Conservation (phyloP, 345 rosid genomes). For the Cardamine occulta region DNA sequence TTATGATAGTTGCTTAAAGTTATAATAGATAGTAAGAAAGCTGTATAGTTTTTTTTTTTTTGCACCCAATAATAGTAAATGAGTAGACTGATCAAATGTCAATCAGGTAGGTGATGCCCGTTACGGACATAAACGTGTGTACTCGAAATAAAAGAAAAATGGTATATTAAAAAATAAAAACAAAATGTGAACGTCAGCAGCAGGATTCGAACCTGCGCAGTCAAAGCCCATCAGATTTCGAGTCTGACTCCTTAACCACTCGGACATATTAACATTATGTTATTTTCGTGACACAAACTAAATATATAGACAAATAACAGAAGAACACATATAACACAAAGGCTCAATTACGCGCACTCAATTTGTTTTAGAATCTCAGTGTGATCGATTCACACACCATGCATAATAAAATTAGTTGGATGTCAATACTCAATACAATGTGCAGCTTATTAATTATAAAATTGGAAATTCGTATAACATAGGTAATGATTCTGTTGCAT, state of each 20-base stretch:
- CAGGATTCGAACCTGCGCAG: constrained; percentile 99
- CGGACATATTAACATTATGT: constrained; percentile 70
- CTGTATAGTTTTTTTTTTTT: too few relatives aligned
- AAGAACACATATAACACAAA: too few relatives aligned
- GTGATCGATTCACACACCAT: constrained; percentile 5
- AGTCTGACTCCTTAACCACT: constrained; percentile 99
- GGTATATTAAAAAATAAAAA: not conserved
- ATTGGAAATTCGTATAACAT: not conserved
- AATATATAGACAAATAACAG: too few relatives aligned
- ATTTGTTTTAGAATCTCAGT: not conserved
- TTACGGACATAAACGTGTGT: not conserved
- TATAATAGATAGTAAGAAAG: too few relatives aligned
- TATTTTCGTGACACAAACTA: too few relatives aligned
- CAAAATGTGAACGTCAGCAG: constrained; percentile 63
- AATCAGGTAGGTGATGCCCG: not conserved
- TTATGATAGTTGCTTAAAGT: not conserved
- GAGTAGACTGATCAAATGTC: not conserved
- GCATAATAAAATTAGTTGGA: not conserved
- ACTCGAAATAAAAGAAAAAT: not conserved
- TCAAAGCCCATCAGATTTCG: constrained; percentile 99
- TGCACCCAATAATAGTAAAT: not conserved
- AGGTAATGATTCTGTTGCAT: constrained; percentile 29
- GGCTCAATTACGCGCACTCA: too few relatives aligned
- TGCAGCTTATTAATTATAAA: constrained; percentile 20
- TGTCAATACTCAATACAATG: not conserved